A percentile compares a stretch with the other conserved stretches of the same genome.
Conservation (phyloP, 805 yeast genomes). For the Metschnikowia lochheadii region DNA sequence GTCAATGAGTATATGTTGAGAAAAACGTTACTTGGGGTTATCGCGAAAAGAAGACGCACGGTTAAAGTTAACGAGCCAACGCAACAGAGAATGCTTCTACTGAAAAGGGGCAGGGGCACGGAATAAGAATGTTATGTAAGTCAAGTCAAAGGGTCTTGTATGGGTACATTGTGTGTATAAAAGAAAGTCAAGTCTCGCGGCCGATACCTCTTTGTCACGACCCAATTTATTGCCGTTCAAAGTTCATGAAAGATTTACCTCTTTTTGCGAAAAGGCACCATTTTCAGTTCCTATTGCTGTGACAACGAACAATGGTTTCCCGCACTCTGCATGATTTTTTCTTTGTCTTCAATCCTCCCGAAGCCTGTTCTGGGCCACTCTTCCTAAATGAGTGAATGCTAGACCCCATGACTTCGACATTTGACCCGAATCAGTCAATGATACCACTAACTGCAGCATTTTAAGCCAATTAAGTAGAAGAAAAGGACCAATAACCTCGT, state of each 20-base stretch:
- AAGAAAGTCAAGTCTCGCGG: too few species aligned
- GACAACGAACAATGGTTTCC: neutral
- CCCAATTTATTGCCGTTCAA: neutral
- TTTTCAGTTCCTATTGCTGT: neutral
- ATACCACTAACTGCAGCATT: too few species aligned
- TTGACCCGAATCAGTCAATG: too few species aligned
- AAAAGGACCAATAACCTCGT: too few species aligned
- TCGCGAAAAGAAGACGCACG: conserved; percentile 4
- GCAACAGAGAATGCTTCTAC: neutral
- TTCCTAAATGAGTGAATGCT: conserved; percentile 1
- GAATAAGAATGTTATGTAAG: too few species aligned
- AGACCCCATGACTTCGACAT: conserved; percentile 11
- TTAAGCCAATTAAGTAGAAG: too few species aligned
- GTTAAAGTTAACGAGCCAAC: conserved; percentile 1
- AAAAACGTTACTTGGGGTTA: conserved; percentile 3
- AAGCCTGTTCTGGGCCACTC: neutral
- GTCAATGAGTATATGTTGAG: neutral
- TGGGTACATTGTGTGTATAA: too few species aligned
- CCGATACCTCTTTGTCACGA: too few species aligned
- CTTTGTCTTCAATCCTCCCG: neutral
- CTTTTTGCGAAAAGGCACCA: neutral
- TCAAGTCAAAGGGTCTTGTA: too few species aligned
- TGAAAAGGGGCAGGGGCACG: neutral
- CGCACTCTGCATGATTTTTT: neutral
- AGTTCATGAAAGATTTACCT: neutral